Percentiles rank a stretch among this genome's conserved stretches.
Evolutionary conservation across 2,329 filamentous ascomycete genomes (phyloP).

Genomic region (Diplodia seriata): DNA sequence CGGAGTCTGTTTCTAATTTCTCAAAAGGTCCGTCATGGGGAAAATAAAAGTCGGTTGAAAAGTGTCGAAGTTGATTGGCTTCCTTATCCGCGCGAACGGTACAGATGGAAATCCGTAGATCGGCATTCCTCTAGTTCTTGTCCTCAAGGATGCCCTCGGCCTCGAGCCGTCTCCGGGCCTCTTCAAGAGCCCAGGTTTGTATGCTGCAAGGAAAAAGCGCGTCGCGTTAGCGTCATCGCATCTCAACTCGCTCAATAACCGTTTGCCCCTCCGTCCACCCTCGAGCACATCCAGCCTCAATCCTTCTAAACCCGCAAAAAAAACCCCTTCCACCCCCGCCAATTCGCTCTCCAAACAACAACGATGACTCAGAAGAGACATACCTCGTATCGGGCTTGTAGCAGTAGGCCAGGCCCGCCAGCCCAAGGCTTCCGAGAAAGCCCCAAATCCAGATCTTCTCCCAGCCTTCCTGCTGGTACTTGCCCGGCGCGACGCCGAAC

Average conservation of each 20-base stretch:
- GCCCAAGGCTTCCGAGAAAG: slow-evolving; percentile 77
- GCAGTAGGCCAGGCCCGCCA: slow-evolving; percentile 81
- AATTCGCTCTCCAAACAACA: not conserved
- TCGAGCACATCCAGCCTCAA: not conserved
- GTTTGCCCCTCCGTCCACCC: not conserved
- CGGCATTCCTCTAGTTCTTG: slow-evolving; percentile 9
- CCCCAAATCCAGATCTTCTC: slow-evolving; percentile 86
- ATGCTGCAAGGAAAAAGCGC: slow-evolving; percentile 67
- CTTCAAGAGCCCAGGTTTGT: slow-evolving; percentile 98
- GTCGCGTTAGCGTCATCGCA: slow-evolving; percentile 13
- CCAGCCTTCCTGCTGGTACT: slow-evolving; percentile 96
- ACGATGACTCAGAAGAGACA: slow-evolving; percentile 54
- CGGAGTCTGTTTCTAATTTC: slow-evolving; percentile 1
- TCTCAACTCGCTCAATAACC: too few relatives aligned
- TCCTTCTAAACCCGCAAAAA: slow-evolving; percentile 22
- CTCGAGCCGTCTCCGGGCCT: slow-evolving; percentile 93
- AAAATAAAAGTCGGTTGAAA: not conserved
- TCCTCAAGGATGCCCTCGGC: slow-evolving; percentile 92
- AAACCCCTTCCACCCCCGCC: not conserved
- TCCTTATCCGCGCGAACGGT: slow-evolving; percentile 1
- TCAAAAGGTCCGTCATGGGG: not conserved
- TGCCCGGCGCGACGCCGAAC: slow-evolving; percentile 91
- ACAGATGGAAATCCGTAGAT: not conserved
- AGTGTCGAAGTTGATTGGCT: not conserved
- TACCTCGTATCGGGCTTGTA: slow-evolving; percentile 99